Percentiles rank a stretch among this genome's conserved stretches.
Conservation (phyloP, 2,329 filamentous ascomycete genomes). For the Nemania sp. region DNA sequence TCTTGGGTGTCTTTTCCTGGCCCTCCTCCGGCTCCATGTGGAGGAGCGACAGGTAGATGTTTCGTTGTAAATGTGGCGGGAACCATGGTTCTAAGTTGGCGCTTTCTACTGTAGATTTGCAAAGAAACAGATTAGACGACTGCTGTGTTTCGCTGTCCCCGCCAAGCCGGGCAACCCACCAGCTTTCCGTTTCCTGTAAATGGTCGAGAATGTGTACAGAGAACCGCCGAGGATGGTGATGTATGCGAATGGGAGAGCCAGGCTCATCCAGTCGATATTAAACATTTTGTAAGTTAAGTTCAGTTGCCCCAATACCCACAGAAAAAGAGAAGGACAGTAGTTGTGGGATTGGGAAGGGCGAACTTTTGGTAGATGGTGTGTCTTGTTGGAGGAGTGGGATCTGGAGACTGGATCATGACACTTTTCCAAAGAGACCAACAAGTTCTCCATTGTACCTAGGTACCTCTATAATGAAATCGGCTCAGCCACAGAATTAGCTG, state of each 20-base stretch:
- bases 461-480: not conserved
- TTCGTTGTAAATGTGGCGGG: slow-evolving; percentile 83
- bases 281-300: slow-evolving; percentile 48
- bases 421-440: slow-evolving; percentile 35
- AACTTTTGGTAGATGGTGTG: slow-evolving; percentile 1
- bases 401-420: slow-evolving; percentile 40
- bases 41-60: slow-evolving; percentile 91
- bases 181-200: slow-evolving; percentile 92
- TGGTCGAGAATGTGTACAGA: slow-evolving; percentile 86
- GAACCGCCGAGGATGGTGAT: slow-evolving; percentile 84
- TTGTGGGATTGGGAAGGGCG: slow-evolving; percentile 3
- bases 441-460: slow-evolving; percentile 9
- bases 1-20: slow-evolving; percentile 67
- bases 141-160: not conserved
- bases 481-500: slow-evolving; percentile 2
- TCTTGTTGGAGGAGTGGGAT: slow-evolving; percentile 18
- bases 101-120: slow-evolving; percentile 63
- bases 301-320: not conserved
- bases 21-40: slow-evolving; percentile 71
- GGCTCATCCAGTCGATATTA: slow-evolving; percentile 77
- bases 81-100: slow-evolving; percentile 95
- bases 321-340: slow-evolving; percentile 12
- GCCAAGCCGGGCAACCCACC: slow-evolving; percentile 53
- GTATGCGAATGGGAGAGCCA: slow-evolving; percentile 87
- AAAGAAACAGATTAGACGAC: not conserved